Conservation (phyloP, 225 moss, liverwort and hornwort genomes). For the Physcomitrellopsis africana region DNA sequence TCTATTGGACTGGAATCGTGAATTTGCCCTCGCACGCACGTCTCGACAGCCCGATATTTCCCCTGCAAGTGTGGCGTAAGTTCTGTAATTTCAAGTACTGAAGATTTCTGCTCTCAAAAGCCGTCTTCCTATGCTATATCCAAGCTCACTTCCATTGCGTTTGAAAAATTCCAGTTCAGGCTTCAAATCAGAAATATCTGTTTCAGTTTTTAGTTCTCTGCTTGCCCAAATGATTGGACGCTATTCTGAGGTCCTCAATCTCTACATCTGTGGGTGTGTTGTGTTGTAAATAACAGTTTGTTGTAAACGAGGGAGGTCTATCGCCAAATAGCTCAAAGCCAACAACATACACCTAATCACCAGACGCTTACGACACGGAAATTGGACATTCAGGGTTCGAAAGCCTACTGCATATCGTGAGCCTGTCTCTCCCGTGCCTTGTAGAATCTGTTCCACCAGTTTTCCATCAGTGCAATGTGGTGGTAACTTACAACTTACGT, state of each 20-base stretch:
- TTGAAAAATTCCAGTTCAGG: too few relatives aligned
- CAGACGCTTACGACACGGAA: conserved; percentile 15
- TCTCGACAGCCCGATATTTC: conserved; percentile 58
- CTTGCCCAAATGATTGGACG: too few relatives aligned
- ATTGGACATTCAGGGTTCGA: conserved; percentile 3
- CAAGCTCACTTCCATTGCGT: too few relatives aligned
- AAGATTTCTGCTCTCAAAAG: not conserved
- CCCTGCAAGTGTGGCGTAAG: conserved; percentile 41
- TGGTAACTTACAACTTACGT: not conserved
- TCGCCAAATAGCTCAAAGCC: not conserved
- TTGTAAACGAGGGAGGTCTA: too few relatives aligned
- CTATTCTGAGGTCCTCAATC: too few relatives aligned
- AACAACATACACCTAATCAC: not conserved
- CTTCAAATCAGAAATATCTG: too few relatives aligned
- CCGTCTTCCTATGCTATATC: not conserved
- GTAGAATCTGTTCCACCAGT: conserved; percentile 40
- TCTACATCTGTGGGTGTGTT: too few relatives aligned
- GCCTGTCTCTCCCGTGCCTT: conserved; percentile 27
- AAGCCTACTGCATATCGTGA: conserved; percentile 27
- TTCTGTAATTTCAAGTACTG: conserved; percentile 7
- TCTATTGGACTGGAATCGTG: conserved; percentile 92
- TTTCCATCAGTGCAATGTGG: conserved; percentile 1
- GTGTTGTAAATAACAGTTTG: too few relatives aligned
- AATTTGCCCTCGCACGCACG: conserved; percentile 84
- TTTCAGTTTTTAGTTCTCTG: too few relatives aligned